phyloP scores from a whole-genome alignment of 768 basidiomycete species.

The Leucosporidium yakuticum region DNA sequence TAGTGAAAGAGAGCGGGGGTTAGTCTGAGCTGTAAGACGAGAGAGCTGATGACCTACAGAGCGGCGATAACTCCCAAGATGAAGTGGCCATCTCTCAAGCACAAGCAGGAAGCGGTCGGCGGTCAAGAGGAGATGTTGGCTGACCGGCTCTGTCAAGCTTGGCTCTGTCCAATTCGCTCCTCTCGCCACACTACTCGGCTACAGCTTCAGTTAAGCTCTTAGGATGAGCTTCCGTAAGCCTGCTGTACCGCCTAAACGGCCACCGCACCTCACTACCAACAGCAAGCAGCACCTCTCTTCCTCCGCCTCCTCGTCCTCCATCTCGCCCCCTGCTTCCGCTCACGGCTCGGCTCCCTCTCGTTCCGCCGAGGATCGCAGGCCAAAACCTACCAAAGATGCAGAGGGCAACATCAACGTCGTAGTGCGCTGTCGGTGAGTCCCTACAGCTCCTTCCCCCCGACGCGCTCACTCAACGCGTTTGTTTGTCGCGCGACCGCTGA shows the following conservation, averaged over 20 bases:
- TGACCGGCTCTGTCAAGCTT: no score
- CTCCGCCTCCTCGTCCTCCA: neutral
- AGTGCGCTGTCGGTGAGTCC: constrained; percentile 67
- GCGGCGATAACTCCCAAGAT: constrained; percentile 25
- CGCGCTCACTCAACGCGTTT: constrained; percentile 29
- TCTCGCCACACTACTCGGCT: no score
- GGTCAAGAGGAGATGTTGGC: no score
- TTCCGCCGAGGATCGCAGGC: neutral
- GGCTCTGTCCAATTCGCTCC: no score
- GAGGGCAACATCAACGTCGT: constrained; percentile 81
- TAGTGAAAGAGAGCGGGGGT: neutral
- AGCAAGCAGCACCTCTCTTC: neutral
- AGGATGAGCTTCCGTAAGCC: no score
- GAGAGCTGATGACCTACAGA: constrained; percentile 4
- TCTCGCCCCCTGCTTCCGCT: neutral
- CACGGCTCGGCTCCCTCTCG: neutral
- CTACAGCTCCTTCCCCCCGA: neutral
- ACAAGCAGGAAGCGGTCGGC: no score
- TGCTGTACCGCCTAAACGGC: no score
- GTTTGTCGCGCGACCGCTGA: no score
- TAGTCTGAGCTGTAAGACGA: neutral
- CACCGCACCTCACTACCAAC: no score
- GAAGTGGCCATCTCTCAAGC: neutral
- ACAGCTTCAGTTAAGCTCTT: no score
- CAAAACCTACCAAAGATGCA: neutral